Conservation (phyloP, 2,329 filamentous ascomycete species). For the Verticillium zaregamsianum region DNA sequence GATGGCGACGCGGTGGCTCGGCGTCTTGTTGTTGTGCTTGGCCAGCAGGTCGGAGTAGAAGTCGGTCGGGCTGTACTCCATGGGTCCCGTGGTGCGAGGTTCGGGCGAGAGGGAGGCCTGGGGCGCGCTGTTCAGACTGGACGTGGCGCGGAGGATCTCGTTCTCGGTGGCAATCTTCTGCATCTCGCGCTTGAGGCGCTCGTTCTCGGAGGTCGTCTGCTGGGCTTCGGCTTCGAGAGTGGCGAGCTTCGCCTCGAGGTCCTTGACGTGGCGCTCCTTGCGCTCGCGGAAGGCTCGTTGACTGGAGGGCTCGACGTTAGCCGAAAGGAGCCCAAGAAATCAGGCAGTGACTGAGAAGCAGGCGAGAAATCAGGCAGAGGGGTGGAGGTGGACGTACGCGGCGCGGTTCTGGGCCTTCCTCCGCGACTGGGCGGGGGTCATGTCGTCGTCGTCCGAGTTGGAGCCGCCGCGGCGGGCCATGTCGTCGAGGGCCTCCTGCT, state of each 20-base stretch:
- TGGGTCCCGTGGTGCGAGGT: slow-evolving; percentile 58
- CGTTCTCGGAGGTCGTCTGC: slow-evolving; percentile 75
- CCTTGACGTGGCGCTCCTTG: slow-evolving; percentile 91
- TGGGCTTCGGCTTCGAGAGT: slow-evolving; percentile 71
- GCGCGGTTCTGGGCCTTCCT: slow-evolving; percentile 59
- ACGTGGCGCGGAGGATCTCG: slow-evolving; percentile 83
- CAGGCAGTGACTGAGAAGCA: background rate
- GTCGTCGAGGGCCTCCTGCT: slow-evolving; percentile 35
- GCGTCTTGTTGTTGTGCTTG: slow-evolving; percentile 57
- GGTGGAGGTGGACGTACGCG: slow-evolving; percentile 43
- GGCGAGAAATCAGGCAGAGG: background rate
- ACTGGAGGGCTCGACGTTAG: slow-evolving; percentile 37
- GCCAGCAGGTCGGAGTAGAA: slow-evolving; percentile 63
- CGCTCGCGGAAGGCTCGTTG: slow-evolving; percentile 95
- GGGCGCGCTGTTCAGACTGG: slow-evolving; percentile 33
- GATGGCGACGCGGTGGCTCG: slow-evolving; percentile 64
- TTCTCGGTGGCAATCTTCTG: slow-evolving; percentile 86
- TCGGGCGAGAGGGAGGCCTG: slow-evolving; percentile 34
- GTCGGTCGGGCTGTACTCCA: slow-evolving; percentile 68
- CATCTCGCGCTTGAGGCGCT: slow-evolving; percentile 77
- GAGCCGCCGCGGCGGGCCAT: slow-evolving; percentile 32
- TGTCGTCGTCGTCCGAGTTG: slow-evolving; percentile 50
- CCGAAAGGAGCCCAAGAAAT: background rate
- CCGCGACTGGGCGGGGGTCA: slow-evolving; percentile 54
- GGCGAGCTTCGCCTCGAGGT: slow-evolving; percentile 82